Evolutionary conservation across 345 rosid species (phyloP).

Genomic region (Lepidium didymum): DNA sequence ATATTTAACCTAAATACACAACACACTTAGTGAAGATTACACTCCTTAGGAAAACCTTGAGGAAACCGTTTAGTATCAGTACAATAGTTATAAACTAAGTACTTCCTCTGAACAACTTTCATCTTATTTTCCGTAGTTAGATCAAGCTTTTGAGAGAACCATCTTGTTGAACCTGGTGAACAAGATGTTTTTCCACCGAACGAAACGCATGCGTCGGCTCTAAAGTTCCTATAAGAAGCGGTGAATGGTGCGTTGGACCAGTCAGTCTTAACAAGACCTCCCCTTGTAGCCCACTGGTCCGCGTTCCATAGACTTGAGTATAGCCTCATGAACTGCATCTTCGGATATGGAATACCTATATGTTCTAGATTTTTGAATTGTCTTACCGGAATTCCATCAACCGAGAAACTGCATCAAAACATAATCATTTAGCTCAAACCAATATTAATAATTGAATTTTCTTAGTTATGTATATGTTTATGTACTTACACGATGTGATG

Average conservation of each 20-base stretch:
- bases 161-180: conserved; percentile 12
- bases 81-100: conserved; percentile 39
- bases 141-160: conserved; percentile 46
- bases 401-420: conserved; percentile 34
- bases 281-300: conserved; percentile 62
- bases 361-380: conserved; percentile 52
- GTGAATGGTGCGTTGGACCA: conserved; percentile 48
- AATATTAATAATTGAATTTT: neutral
- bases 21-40: conserved; percentile 9
- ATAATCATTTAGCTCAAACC: neutral
- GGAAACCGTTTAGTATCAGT: conserved; percentile 36
- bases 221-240: conserved; percentile 39
- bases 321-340: conserved; percentile 50
- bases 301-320: conserved; percentile 63
- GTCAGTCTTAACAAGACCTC: conserved; percentile 56
- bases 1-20: neutral
- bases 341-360: conserved; percentile 42
- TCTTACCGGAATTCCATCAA: conserved; percentile 45
- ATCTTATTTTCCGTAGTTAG: conserved; percentile 29
- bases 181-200: conserved; percentile 22
- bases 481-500: conserved; percentile 42
- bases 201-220: conserved; percentile 33
- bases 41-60: conserved; percentile 35
- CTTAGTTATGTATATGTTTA: neutral
- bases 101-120: conserved; percentile 39